These are phyloP conservation scores for Steccherinum ochraceum DNA, from an alignment of 768 basidiomycete species.

Conservation along the genomic window DNA sequence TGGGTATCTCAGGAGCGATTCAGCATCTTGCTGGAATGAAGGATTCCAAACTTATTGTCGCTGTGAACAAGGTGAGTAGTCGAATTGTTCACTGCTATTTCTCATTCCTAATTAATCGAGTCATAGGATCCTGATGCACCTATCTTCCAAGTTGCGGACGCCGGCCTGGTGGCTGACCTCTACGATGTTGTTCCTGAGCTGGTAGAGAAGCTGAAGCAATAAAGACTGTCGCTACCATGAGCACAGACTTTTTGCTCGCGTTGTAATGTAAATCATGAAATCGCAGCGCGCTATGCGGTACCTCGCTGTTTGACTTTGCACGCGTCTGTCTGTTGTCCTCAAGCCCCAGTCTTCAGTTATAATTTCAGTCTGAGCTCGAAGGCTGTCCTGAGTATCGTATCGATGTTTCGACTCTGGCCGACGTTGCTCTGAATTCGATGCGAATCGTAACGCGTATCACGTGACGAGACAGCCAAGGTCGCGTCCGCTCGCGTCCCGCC, in stretches of 20 bases:
- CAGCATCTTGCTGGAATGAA: constrained; percentile 99
- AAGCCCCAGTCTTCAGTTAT: no score
- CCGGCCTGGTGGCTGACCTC: constrained; percentile 89
- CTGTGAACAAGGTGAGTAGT: constrained; percentile 82
- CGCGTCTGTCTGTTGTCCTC: no score
- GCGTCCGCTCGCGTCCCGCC: no score
- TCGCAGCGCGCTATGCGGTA: no score
- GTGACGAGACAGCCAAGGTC: no score
- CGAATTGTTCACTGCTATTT: not conserved
- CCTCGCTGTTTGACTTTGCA: no score
- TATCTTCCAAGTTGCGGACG: constrained; percentile 98
- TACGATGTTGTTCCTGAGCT: constrained; percentile 91
- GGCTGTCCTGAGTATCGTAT: no score
- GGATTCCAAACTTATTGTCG: constrained; percentile 96
- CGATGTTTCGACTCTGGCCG: no score
- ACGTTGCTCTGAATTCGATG: no score
- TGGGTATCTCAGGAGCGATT: constrained; percentile 97
- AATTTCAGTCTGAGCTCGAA: no score
- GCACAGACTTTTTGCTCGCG: not conserved
- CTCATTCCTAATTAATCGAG: not conserved
- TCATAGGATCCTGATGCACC: constrained; percentile 90
- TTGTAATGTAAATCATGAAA: not conserved
- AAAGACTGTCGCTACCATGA: not conserved
- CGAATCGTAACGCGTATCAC: no score
- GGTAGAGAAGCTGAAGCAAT: constrained; percentile 71